Conservation (phyloP, 495 filamentous ascomycete species). For the Collariella sp. region DNA sequence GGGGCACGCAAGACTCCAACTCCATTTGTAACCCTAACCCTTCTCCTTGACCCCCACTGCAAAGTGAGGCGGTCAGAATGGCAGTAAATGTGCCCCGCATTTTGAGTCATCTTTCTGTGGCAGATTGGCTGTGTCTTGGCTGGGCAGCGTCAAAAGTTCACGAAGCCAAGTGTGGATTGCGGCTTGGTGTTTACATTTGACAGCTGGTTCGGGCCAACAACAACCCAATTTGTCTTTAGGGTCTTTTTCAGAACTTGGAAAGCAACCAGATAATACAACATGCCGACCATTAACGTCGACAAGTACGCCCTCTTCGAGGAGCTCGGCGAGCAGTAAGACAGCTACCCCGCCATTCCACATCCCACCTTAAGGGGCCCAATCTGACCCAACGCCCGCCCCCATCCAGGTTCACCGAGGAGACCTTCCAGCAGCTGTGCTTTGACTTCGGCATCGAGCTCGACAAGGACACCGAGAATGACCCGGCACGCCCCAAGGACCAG, state of each 20-base stretch:
- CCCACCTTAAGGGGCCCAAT: neutral
- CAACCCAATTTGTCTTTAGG: constrained; percentile 12
- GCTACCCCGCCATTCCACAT: constrained; percentile 20
- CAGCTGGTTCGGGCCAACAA: neutral
- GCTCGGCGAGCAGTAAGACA: constrained; percentile 71
- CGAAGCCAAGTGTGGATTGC: constrained; percentile 7
- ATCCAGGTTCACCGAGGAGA: constrained; percentile 82
- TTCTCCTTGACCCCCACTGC: neutral
- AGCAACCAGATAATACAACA: constrained; percentile 23
- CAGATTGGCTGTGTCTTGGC: constrained; percentile 3
- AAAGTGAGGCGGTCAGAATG: constrained; percentile 11
- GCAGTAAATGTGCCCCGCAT: constrained; percentile 24
- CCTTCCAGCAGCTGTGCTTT: constrained; percentile 96
- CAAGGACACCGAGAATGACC: constrained; percentile 75
- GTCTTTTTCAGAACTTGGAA: neutral
- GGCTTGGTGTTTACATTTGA: constrained; percentile 1
- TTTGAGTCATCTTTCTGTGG: constrained; percentile 25
- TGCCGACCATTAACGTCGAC: constrained; percentile 92
- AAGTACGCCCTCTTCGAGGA: constrained; percentile 92
- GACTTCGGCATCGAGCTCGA: constrained; percentile 98
- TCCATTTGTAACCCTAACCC: too few relatives aligned
- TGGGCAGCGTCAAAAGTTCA: constrained; percentile 21
- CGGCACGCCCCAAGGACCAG: constrained; percentile 63
- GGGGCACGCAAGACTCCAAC: neutral
- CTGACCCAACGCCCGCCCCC: constrained; percentile 1